phyloP scores from a whole-genome alignment of 2,329 filamentous ascomycete species.

The Ophiosphaerella herpotricha region DNA sequence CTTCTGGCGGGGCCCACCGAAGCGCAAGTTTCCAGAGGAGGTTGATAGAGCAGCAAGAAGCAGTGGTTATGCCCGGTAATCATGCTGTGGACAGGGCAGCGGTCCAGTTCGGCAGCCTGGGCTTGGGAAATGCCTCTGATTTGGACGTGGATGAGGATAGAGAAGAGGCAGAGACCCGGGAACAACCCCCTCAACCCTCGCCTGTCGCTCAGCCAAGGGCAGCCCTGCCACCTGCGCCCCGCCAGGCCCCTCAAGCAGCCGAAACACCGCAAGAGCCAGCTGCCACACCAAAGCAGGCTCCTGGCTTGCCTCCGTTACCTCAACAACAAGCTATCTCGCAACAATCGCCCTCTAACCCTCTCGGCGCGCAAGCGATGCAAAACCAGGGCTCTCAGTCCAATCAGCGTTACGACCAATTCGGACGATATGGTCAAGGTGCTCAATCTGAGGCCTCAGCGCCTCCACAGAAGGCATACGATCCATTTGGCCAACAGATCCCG shows the following conservation, averaged over 20 bases:
- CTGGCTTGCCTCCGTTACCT: constrained; percentile 64
- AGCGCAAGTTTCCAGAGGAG: constrained; percentile 82
- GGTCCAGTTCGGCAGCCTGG: constrained; percentile 96
- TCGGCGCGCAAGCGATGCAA: constrained; percentile 61
- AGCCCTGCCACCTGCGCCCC: constrained; percentile 75
- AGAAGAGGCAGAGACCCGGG: constrained; percentile 92
- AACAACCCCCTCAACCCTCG: constrained; percentile 91
- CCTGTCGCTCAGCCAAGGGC: constrained; percentile 84
- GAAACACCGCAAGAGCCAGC: constrained; percentile 45
- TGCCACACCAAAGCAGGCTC: constrained; percentile 62
- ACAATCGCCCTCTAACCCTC: constrained; percentile 51
- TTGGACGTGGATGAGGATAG: constrained; percentile 88
- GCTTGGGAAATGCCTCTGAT: constrained; percentile 72
- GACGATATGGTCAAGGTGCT: constrained; percentile 68
- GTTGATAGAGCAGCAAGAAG: constrained; percentile 92
- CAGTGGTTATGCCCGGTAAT: constrained; percentile 97
- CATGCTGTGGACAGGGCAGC: constrained; percentile 90
- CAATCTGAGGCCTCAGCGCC: constrained; percentile 65
- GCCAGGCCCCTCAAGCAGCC: constrained; percentile 51
- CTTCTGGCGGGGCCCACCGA: constrained; percentile 61
- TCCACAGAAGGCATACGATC: constrained; percentile 82
- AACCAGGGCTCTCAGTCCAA: constrained; percentile 52
- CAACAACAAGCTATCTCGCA: constrained; percentile 54
- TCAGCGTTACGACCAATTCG: constrained; percentile 66
- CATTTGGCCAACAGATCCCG: constrained; percentile 75